These are phyloP conservation scores for Neurospora sp. DNA, from an alignment of 495 filamentous ascomycete species.

Conservation along the genomic window DNA sequence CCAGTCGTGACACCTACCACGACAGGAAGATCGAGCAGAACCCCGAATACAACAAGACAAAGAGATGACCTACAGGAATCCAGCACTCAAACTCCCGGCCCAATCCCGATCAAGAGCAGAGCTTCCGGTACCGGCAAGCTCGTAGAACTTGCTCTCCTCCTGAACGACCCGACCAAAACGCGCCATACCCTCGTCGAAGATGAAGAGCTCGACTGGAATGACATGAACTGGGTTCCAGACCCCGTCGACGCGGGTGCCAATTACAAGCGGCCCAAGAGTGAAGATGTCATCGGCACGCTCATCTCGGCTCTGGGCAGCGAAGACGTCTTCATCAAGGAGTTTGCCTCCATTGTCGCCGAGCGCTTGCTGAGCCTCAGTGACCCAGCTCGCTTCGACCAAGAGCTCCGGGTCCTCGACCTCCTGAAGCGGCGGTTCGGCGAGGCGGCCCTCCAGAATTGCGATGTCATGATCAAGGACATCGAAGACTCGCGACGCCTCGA, in stretches of 20 bases:
- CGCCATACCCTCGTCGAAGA: constrained; percentile 41
- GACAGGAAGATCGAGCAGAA: neutral
- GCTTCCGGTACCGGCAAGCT: constrained; percentile 32
- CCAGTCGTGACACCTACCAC: constrained; percentile 10
- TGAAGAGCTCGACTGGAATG: constrained; percentile 74
- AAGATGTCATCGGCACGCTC: constrained; percentile 86
- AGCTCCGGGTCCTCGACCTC: constrained; percentile 67
- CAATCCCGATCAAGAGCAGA: neutral
- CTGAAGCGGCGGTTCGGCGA: constrained; percentile 87
- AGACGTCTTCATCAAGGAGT: constrained; percentile 87
- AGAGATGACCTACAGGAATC: neutral
- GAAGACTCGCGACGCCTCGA: constrained; percentile 72
- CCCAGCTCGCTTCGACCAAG: constrained; percentile 62
- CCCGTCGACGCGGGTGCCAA: constrained; percentile 88
- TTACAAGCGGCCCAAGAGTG: constrained; percentile 77
- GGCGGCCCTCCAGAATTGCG: constrained; percentile 72
- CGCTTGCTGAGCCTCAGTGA: constrained; percentile 54
- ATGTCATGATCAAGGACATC: constrained; percentile 97
- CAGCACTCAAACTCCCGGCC: neutral
- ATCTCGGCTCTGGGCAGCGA: constrained; percentile 79
- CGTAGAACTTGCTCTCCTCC: constrained; percentile 64
- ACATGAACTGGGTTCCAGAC: constrained; percentile 85
- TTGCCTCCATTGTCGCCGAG: constrained; percentile 75
- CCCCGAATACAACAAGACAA: neutral
- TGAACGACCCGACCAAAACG: constrained; percentile 50